Evolutionary conservation across 2,329 filamentous ascomycete genomes (phyloP), one percentile per base, ranked within the genome.

Genomic region (Fusarium brachygibbosum): DNA sequence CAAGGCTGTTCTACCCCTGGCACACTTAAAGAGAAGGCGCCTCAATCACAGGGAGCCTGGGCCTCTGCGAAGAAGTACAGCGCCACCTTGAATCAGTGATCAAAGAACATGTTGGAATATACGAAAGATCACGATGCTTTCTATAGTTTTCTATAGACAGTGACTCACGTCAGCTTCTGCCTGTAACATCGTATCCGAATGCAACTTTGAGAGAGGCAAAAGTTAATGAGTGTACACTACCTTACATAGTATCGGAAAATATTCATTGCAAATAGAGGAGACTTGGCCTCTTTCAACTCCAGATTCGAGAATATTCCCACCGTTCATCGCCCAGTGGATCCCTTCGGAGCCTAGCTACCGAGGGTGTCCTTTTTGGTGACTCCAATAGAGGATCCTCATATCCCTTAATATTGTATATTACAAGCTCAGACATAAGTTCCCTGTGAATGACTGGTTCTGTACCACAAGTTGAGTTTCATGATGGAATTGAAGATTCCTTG

Each of bases 271-370:
- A 31, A 19, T 34, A 48, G 17, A 52, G 45, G 51, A 62, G 52
- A 72, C 65, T 69, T 72, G 71, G 65, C 71, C 58, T 68, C 62
- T 73, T 59, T 41, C n/a, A 55, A 52, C 74, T 74, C 70, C 69
- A 74, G 71, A 75, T 75, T 75, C 72, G 70, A 74, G 72, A 75
- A 75, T 70, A 73, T 76, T 76, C 74, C 66, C 50, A 57, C 59
- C 44, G 45, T 40, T 37, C 37, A 49, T 58, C 7, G 37, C n/a
- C 46, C 31, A 29, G 68, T 70, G 68, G 70, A 60, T 42, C 68
- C 23, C 8, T 40, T 63, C 70, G 70, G 70, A 73, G 64, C 61
- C 35, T 35, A 41, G 48, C 55, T 72, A 68, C 69, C 71, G 71
- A 71, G 69, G 19, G 50, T 70, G 42, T 70, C 48, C 63, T 70